A percentile compares a stretch with the other conserved stretches of the same genome.
These are phyloP conservation scores for Yarrowia sp. DNA, from an alignment of 805 yeast genomes.

Conservation along the genomic window DNA sequence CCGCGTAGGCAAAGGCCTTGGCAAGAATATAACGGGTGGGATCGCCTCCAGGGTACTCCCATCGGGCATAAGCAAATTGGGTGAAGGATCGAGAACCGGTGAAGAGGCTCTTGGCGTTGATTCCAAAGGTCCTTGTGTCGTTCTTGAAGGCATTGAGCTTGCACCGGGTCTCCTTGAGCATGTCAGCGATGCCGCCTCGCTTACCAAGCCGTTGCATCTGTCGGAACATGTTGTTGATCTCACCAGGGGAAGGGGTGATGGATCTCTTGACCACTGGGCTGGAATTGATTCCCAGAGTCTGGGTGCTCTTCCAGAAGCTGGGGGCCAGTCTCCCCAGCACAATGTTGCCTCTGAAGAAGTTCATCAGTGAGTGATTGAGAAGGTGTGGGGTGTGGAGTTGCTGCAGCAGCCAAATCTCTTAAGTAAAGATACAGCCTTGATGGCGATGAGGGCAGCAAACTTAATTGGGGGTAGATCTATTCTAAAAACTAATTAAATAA, in stretches of 20 bases:
- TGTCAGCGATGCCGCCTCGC: conserved; percentile 30
- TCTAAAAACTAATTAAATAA: no score
- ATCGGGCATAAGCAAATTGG: neutral
- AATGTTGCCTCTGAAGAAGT: conserved; percentile 23
- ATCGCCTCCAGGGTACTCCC: conserved; percentile 2
- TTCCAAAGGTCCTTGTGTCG: conserved; percentile 2
- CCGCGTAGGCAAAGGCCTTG: conserved; percentile 19
- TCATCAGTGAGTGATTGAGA: neutral
- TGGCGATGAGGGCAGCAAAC: conserved; percentile 12
- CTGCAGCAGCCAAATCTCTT: neutral
- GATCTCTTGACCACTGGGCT: neutral
- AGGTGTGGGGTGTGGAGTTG: conserved; percentile 12
- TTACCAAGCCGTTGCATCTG: conserved; percentile 32
- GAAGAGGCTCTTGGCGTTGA: conserved; percentile 11
- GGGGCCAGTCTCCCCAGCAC: conserved; percentile 31
- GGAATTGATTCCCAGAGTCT: neutral
- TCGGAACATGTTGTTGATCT: conserved; percentile 23
- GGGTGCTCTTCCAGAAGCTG: conserved; percentile 15
- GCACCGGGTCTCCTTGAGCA: conserved; percentile 28
- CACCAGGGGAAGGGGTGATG: conserved; percentile 7
- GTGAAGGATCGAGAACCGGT: conserved; percentile 5
- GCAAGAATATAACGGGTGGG: neutral
- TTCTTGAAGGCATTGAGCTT: neutral
- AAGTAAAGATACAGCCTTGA: conserved; percentile 6
- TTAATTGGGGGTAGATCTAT: neutral